phyloP scores from a whole-genome alignment of 1,284 basidiomycete species.

The Cryptococcus maquisensis region DNA sequence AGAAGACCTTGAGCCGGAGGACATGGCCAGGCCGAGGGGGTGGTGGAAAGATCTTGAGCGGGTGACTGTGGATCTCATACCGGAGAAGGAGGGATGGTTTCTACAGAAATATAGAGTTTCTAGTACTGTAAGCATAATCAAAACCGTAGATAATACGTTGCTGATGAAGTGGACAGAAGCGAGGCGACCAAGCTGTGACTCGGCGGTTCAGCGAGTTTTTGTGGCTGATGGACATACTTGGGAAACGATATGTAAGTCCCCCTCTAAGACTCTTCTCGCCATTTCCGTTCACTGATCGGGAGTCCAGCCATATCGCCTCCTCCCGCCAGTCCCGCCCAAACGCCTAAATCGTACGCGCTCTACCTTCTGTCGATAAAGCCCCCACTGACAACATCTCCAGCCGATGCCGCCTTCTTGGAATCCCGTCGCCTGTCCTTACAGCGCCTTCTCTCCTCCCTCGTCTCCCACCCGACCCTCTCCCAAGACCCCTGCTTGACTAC shows the following conservation, averaged over 20 bases:
- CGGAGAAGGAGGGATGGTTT: conserved; percentile 62
- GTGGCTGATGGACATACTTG: conserved; percentile 77
- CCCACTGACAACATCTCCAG: conserved; percentile 44
- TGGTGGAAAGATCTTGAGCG: conserved; percentile 81
- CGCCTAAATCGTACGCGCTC: conserved; percentile 69
- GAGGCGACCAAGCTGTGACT: conserved; percentile 40
- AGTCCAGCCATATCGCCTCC: conserved; percentile 70
- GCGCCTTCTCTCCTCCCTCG: conserved; percentile 71
- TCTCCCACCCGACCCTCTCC: conserved; percentile 84
- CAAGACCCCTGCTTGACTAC: conserved; percentile 75
- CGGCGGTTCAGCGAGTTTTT: conserved; percentile 79
- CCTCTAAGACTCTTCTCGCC: neutral
- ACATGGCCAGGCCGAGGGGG: conserved; percentile 33
- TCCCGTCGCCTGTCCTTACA: conserved; percentile 81
- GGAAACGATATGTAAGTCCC: conserved; percentile 50
- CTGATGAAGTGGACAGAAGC: conserved; percentile 18
- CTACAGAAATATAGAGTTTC: conserved; percentile 77
- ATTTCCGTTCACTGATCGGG: neutral
- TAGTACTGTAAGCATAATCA: conserved; percentile 61
- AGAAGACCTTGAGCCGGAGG: no score
- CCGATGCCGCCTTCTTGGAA: conserved; percentile 82
- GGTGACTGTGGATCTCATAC: conserved; percentile 56
- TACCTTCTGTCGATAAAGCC: neutral
- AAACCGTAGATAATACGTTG: neutral
- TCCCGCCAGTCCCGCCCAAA: conserved; percentile 85